Evolutionary conservation across 2,329 filamentous ascomycete genomes (phyloP).

Genomic region (Trichoderma breve): DNA sequence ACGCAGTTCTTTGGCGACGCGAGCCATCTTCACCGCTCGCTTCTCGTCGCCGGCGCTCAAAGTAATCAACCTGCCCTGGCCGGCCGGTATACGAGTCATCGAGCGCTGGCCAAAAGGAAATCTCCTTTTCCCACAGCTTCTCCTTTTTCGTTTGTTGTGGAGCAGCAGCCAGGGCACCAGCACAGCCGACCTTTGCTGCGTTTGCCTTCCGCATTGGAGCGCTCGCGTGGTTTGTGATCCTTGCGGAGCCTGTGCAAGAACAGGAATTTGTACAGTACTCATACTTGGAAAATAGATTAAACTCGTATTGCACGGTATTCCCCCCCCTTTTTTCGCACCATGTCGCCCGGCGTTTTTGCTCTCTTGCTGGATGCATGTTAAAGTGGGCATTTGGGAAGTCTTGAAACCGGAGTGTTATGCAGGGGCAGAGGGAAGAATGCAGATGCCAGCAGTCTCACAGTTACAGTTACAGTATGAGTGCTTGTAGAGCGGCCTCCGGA

Average conservation of each 20-base stretch:
- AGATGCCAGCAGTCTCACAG: background rate
- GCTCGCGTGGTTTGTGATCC: background rate
- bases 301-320: slow-evolving; percentile 3
- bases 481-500: background rate
- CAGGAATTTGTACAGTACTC: background rate
- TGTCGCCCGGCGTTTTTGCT: background rate
- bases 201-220: slow-evolving; percentile 1
- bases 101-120: background rate
- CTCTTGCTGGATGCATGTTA: background rate
- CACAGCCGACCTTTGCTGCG: background rate
- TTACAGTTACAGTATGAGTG: background rate
- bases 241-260: background rate
- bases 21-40: background rate
- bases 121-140: background rate
- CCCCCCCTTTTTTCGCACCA: background rate
- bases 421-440: background rate
- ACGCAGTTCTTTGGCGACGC: background rate
- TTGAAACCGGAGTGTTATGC: slow-evolving; percentile 1
- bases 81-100: background rate
- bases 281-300: background rate
- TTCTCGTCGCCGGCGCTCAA: background rate
- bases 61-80: background rate
- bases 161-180: background rate
- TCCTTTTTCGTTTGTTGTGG: background rate
- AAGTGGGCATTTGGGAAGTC: background rate